Evolutionary conservation across 768 basidiomycete genomes (phyloP).

Genomic region (Termitomyces bulborhizus): DNA sequence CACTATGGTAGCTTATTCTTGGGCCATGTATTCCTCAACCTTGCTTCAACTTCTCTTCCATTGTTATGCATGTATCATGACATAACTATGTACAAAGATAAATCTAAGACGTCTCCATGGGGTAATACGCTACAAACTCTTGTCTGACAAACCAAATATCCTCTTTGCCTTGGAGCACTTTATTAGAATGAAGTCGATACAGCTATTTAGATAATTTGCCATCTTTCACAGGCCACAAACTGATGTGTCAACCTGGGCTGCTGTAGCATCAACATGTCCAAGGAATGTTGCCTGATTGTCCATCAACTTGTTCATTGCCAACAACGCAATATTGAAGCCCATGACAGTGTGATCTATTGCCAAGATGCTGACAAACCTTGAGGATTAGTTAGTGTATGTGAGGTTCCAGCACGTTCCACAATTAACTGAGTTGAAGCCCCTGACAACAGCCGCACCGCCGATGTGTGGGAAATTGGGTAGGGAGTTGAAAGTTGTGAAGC

Average conservation of each 20-base stretch:
- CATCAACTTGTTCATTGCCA: constrained; percentile 30
- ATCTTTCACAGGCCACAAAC: constrained; percentile 18
- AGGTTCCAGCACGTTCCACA: constrained; percentile 54
- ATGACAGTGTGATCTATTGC: constrained; percentile 34
- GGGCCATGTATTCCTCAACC: too few relatives aligned
- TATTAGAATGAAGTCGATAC: not conserved
- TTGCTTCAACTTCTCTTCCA: not conserved
- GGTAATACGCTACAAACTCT: not conserved
- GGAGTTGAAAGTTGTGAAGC: constrained; percentile 35
- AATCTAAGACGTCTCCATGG: not conserved
- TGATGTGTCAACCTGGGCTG: constrained; percentile 16
- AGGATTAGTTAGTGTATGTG: constrained; percentile 29
- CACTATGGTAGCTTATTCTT: too few relatives aligned
- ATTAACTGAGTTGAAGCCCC: constrained; percentile 35
- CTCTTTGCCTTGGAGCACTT: not conserved
- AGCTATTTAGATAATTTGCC: not conserved
- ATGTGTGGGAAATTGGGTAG: constrained; percentile 49
- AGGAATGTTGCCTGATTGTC: constrained; percentile 17
- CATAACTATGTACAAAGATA: not conserved
- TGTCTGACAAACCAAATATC: not conserved
- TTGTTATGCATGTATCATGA: not conserved
- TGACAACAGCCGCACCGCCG: constrained; percentile 40
- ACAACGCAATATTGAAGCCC: constrained; percentile 20
- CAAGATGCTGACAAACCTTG: constrained; percentile 32
- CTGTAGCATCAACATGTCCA: constrained; percentile 18